phyloP scores from a whole-genome alignment of 768 basidiomycete genomes.

The Podaxis pistillaris region DNA sequence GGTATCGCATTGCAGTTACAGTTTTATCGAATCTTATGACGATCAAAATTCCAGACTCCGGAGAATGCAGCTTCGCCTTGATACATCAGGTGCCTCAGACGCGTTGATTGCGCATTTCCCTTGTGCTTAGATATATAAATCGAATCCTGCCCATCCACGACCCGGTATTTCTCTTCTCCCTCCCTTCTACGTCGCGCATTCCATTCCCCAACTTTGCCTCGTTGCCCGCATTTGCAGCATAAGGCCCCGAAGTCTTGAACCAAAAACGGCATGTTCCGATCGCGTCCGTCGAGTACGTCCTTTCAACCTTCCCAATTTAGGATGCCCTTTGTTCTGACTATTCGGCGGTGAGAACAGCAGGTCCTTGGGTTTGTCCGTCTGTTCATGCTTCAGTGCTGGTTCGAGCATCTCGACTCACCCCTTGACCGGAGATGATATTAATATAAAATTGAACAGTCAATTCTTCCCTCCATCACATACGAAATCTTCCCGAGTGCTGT shows the following conservation, averaged over 20 bases:
- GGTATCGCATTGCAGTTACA: slow-evolving; percentile 14
- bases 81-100: slow-evolving; percentile 14
- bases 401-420: slow-evolving; percentile 36
- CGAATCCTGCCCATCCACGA: slow-evolving; percentile 12
- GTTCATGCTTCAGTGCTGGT: slow-evolving; percentile 36
- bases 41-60: slow-evolving; percentile 15
- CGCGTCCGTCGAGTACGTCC: slow-evolving; percentile 33
- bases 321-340: slow-evolving; percentile 44
- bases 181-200: slow-evolving; percentile 13
- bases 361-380: slow-evolving; percentile 33
- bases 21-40: slow-evolving; percentile 11
- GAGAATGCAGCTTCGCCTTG: slow-evolving; percentile 15
- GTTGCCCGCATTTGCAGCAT: slow-evolving; percentile 27
- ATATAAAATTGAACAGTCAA: slow-evolving; percentile 46
- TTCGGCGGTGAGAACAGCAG: slow-evolving; percentile 38
- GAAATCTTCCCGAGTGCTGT: slow-evolving; percentile 34
- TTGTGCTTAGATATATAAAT: slow-evolving; percentile 15
- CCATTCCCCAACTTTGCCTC: slow-evolving; percentile 20
- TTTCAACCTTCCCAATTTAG: slow-evolving; percentile 54
- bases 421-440: slow-evolving; percentile 32
- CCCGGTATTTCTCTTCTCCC: slow-evolving; percentile 16
- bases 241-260: slow-evolving; percentile 25
- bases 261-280: slow-evolving; percentile 46
- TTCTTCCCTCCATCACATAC: slow-evolving; percentile 31
- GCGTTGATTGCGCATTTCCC: slow-evolving; percentile 17